phyloP scores from a whole-genome alignment of 768 basidiomycete species.

The Trametes villosa region DNA sequence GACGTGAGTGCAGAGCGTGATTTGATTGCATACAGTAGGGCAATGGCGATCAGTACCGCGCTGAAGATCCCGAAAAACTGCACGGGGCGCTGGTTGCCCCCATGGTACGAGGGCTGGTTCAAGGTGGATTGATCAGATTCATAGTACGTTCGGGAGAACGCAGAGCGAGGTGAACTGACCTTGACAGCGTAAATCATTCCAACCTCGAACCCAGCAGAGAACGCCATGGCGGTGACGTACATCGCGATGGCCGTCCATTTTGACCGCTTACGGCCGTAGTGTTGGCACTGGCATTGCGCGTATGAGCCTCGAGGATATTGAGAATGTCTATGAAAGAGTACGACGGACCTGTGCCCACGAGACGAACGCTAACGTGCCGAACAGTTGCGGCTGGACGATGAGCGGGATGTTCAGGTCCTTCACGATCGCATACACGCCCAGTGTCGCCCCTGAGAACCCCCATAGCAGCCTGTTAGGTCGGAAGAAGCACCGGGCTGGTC shows the following conservation, averaged over 20 bases:
- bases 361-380: conserved; percentile 59
- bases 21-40: conserved; percentile 41
- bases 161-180: conserved; percentile 39
- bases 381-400: conserved; percentile 66
- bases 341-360: conserved; percentile 65
- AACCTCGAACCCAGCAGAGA: conserved; percentile 61
- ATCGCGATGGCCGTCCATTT: conserved; percentile 38
- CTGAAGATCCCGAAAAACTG: conserved; percentile 65
- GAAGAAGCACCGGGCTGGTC: background rate
- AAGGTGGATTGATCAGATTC: background rate
- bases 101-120: conserved; percentile 43
- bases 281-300: conserved; percentile 56
- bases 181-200: conserved; percentile 61
- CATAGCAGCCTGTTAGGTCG: conserved; percentile 52
- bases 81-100: conserved; percentile 42
- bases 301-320: background rate
- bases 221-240: conserved; percentile 41
- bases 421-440: conserved; percentile 69
- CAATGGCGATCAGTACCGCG: conserved; percentile 59
- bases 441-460: conserved; percentile 58
- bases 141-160: background rate
- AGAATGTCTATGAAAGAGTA: background rate
- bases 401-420: conserved; percentile 74
- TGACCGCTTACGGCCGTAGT: conserved; percentile 56
- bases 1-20: too few relatives aligned